phyloP scores from a whole-genome alignment of 352 stramenopile genomes.

The Phytopythium mirpurense region DNA sequence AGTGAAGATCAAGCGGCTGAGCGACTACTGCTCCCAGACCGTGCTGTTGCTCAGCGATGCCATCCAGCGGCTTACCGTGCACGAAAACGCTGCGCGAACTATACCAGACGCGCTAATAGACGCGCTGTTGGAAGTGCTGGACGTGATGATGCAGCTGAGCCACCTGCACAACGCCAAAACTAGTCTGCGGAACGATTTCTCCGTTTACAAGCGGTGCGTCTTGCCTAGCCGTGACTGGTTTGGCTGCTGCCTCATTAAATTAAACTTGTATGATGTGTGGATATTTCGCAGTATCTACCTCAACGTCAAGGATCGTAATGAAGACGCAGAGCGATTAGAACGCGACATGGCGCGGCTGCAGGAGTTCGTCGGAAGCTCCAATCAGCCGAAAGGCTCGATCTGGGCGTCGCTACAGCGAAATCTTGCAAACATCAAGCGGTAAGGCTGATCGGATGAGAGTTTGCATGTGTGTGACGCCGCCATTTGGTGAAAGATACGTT shows the following conservation, averaged over 20 bases:
- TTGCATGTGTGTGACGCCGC: too few species aligned
- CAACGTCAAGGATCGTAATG: constrained; percentile 32
- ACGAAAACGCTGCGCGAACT: constrained; percentile 57
- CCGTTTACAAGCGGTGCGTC: constrained; percentile 59
- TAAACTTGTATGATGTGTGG: neutral
- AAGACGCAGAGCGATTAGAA: constrained; percentile 31
- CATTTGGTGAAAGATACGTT: too few species aligned
- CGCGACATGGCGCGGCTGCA: constrained; percentile 57
- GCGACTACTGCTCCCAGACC: constrained; percentile 49
- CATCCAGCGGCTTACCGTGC: constrained; percentile 57
- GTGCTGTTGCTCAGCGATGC: constrained; percentile 64
- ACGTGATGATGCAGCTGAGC: constrained; percentile 60
- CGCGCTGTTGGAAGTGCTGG: constrained; percentile 49
- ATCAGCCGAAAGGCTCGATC: constrained; percentile 49
- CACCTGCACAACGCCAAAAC: constrained; percentile 64
- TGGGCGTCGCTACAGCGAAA: constrained; percentile 59
- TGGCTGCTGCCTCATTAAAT: neutral
- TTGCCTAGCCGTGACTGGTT: neutral
- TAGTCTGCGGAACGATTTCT: constrained; percentile 71
- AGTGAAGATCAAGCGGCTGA: constrained; percentile 45
- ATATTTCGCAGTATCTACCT: constrained; percentile 33
- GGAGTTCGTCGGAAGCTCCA: constrained; percentile 52
- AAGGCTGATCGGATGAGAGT: constrained; percentile 3
- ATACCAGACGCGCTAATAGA: constrained; percentile 62
- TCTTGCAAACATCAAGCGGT: constrained; percentile 65